Percentiles rank a stretch among this genome's conserved stretches.
These are phyloP conservation scores for Rugonectria rugulosa DNA, from an alignment of 2,329 filamentous ascomycete genomes.

Conservation along the genomic window DNA sequence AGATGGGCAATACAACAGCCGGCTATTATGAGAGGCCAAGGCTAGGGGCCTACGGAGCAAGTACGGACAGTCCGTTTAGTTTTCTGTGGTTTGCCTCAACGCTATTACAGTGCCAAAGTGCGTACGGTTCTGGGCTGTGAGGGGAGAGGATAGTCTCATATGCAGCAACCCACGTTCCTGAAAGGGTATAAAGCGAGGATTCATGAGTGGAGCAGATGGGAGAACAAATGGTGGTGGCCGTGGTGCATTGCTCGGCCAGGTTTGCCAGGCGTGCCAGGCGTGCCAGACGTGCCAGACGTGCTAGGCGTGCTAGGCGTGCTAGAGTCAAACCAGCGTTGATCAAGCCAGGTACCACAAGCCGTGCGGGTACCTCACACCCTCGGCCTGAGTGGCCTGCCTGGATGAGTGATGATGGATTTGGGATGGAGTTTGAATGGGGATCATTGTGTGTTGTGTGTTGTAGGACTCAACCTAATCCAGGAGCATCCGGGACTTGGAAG, in stretches of 20 bases:
- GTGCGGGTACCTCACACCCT: conserved; percentile 17
- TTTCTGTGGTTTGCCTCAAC: conserved; percentile 9
- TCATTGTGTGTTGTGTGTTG: conserved; percentile 2
- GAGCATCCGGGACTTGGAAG: conserved; percentile 8
- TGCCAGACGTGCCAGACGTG: too few relatives aligned
- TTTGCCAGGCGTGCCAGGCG: conserved; percentile 9
- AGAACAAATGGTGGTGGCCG: conserved; percentile 24
- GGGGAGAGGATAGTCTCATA: conserved; percentile 11
- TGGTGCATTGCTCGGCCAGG: conserved; percentile 15
- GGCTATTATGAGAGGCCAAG: not conserved
- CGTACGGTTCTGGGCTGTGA: conserved; percentile 1
- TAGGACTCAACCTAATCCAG: conserved; percentile 14
- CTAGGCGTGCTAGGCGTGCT: conserved; percentile 11
- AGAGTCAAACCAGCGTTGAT: conserved; percentile 17
- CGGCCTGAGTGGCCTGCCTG: too few relatives aligned
- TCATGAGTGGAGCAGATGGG: conserved; percentile 31
- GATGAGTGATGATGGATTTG: conserved; percentile 13
- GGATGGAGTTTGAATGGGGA: conserved; percentile 14
- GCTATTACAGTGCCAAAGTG: too few relatives aligned
- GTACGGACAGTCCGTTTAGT: conserved; percentile 18
- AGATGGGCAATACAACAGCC: conserved; percentile 1
- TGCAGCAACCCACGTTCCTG: conserved; percentile 36
- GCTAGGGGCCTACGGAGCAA: not conserved
- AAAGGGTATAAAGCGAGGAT: conserved; percentile 36
- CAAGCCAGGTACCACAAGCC: conserved; percentile 19